phyloP scores from a whole-genome alignment of 2,329 filamentous ascomycete genomes.

The Ascocoryne sarcoides region DNA sequence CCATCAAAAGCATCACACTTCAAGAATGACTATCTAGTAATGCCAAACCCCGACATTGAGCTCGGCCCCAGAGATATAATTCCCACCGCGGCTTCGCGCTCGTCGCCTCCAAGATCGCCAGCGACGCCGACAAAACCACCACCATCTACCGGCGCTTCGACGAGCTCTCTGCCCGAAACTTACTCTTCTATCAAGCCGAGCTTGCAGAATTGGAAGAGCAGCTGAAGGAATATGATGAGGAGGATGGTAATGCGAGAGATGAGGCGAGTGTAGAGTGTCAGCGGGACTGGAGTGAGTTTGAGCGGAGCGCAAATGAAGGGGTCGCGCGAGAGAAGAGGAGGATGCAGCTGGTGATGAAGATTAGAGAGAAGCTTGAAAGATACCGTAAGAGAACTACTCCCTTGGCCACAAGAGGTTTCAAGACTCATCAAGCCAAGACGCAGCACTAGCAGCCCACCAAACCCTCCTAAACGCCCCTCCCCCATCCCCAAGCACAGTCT shows the following conservation, averaged over 20 bases:
- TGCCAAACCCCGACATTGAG: constrained; percentile 1
- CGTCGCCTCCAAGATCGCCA: constrained; percentile 11
- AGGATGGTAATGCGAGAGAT: constrained; percentile 3
- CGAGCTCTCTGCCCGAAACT: constrained; percentile 14
- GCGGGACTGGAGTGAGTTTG: constrained; percentile 7
- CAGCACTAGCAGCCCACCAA: constrained; percentile 13
- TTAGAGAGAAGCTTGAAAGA: constrained; percentile 7
- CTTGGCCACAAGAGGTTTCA: background rate
- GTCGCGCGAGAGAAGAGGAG: background rate
- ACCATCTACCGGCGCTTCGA: constrained; percentile 18
- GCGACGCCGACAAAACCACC: constrained; percentile 12
- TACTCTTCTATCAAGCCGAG: constrained; percentile 14
- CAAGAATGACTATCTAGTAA: background rate
- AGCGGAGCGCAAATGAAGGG: constrained; percentile 1
- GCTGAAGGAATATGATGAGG: constrained; percentile 9
- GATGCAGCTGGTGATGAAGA: constrained; percentile 9
- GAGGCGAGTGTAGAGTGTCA: constrained; percentile 4
- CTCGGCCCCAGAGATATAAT: constrained; percentile 1
- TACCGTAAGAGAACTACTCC: constrained; percentile 13
- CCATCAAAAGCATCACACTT: background rate
- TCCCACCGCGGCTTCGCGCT: constrained; percentile 9
- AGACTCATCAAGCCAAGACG: constrained; percentile 3
- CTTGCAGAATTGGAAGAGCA: constrained; percentile 13
- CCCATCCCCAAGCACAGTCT: constrained; percentile 12
- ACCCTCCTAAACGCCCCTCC: constrained; percentile 9